Conservation (phyloP, 768 basidiomycete species). For the Xerocomellus intermedius region DNA sequence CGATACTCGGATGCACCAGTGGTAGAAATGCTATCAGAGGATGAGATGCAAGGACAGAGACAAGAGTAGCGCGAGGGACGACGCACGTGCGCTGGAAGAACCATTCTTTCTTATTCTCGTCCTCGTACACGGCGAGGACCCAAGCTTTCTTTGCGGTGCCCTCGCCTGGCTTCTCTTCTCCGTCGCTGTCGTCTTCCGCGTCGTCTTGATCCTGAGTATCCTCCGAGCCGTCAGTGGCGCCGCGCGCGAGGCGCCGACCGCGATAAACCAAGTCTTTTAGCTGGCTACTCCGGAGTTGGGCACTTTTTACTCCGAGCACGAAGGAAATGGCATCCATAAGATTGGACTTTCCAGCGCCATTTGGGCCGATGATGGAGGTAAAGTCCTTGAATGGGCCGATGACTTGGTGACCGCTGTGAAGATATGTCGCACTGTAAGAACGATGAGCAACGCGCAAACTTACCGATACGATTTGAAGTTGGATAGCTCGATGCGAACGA, state of each 20-base stretch:
- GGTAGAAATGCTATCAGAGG: conserved; percentile 68
- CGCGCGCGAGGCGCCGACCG: conserved; percentile 66
- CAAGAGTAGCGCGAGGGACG: conserved; percentile 32
- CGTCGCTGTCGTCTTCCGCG: conserved; percentile 49
- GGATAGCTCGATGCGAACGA: conserved; percentile 82
- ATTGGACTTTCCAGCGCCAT: conserved; percentile 98
- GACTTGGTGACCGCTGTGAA: conserved; percentile 67
- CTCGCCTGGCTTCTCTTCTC: conserved; percentile 58
- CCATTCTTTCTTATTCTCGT: conserved; percentile 78
- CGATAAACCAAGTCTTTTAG: conserved; percentile 96
- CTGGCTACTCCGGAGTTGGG: conserved; percentile 88
- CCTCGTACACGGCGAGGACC: conserved; percentile 91
- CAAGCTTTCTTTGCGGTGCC: conserved; percentile 90
- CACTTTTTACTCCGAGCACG: conserved; percentile 94
- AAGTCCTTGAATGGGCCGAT: conserved; percentile 93
- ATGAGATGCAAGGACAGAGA: not conserved
- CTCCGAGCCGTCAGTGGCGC: conserved; percentile 42
- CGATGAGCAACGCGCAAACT: conserved; percentile 7
- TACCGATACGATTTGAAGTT: conserved; percentile 97
- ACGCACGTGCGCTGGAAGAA: conserved; percentile 89
- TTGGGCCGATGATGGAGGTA: conserved; percentile 95
- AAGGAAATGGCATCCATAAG: conserved; percentile 99
- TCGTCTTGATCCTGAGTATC: conserved; percentile 44
- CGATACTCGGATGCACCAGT: conserved; percentile 89
- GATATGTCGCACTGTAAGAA: conserved; percentile 4